Evolutionary conservation across 1,284 basidiomycete species (phyloP).

Genomic region (Puccinia polysora): DNA sequence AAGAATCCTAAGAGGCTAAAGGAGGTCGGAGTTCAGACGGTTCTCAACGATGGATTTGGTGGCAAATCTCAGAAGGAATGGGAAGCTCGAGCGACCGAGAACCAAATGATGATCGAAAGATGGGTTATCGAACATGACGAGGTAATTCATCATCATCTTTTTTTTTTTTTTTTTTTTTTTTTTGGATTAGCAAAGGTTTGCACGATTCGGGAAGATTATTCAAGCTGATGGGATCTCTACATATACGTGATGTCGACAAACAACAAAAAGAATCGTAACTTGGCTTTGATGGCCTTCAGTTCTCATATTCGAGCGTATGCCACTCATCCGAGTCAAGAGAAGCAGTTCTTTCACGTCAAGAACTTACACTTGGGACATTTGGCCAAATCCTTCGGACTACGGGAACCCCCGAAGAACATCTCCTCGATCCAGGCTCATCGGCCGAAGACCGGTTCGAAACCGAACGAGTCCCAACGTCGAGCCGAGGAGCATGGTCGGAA

Average conservation of each 20-base stretch:
- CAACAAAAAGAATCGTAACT: slow-evolving; percentile 62
- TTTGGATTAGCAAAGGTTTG: neutral
- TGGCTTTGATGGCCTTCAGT: slow-evolving; percentile 79
- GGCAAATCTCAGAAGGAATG: slow-evolving; percentile 68
- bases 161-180: neutral
- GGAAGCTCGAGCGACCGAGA: slow-evolving; percentile 87
- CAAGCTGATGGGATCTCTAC: no score
- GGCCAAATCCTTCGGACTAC: slow-evolving; percentile 90
- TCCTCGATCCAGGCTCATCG: slow-evolving; percentile 41
- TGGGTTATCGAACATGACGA: slow-evolving; percentile 76
- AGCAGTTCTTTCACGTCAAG: slow-evolving; percentile 89
- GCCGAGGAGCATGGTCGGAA: neutral
- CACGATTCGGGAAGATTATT: no score
- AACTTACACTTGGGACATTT: slow-evolving; percentile 91
- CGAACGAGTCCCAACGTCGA: neutral
- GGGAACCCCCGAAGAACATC: slow-evolving; percentile 79
- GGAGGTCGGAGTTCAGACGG: slow-evolving; percentile 64
- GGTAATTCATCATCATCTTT: slow-evolving; percentile 58
- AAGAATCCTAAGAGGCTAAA: slow-evolving; percentile 60
- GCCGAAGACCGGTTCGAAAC: slow-evolving; percentile 11
- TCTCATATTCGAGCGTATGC: slow-evolving; percentile 95
- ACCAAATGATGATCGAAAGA: slow-evolving; percentile 87
- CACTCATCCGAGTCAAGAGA: slow-evolving; percentile 91
- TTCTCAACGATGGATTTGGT: slow-evolving; percentile 77
- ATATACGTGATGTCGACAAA: neutral